These are phyloP conservation scores for Beauveria caledonica DNA, from an alignment of 2,329 filamentous ascomycete genomes.

Conservation along the genomic window DNA sequence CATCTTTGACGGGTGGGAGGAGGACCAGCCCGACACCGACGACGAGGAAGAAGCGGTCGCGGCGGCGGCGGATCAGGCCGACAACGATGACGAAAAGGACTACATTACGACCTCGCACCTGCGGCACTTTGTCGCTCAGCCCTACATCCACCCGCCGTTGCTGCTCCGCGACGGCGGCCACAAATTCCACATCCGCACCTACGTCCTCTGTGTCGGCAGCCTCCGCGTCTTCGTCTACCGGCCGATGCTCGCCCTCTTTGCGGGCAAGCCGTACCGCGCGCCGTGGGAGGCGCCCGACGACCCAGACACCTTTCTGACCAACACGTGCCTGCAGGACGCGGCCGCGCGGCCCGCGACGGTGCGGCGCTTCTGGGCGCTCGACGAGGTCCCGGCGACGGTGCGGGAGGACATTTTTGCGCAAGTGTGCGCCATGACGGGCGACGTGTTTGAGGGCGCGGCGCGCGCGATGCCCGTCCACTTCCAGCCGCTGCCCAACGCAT, in stretches of 20 bases:
- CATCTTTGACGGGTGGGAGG: slow-evolving; percentile 92
- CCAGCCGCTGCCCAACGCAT: slow-evolving; percentile 78
- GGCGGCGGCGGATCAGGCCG: slow-evolving; percentile 21
- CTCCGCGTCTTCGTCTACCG: slow-evolving; percentile 79
- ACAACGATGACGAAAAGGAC: slow-evolving; percentile 29
- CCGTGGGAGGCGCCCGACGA: slow-evolving; percentile 46
- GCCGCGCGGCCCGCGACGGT: slow-evolving; percentile 54
- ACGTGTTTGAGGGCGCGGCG: slow-evolving; percentile 81
- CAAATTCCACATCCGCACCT: slow-evolving; percentile 94
- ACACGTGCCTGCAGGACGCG: slow-evolving; percentile 78
- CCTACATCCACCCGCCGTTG: slow-evolving; percentile 85
- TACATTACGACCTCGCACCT: slow-evolving; percentile 80
- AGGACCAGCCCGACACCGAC: slow-evolving; percentile 54
- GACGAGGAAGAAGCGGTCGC: slow-evolving; percentile 49
- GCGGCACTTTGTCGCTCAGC: slow-evolving; percentile 91
- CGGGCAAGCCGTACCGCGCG: slow-evolving; percentile 60
- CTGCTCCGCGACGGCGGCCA: slow-evolving; percentile 53
- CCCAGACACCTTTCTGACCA: slow-evolving; percentile 77
- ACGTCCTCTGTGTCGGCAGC: slow-evolving; percentile 73
- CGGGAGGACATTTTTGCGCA: slow-evolving; percentile 62
- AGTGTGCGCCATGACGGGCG: slow-evolving; percentile 64
- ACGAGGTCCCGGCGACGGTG: slow-evolving; percentile 34
- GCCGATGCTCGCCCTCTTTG: slow-evolving; percentile 90
- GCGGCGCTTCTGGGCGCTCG: slow-evolving; percentile 64
- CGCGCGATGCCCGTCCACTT: slow-evolving; percentile 82